Evolutionary conservation across 495 filamentous ascomycete genomes (phyloP).

Genomic region (Astrocystis sublimbata): DNA sequence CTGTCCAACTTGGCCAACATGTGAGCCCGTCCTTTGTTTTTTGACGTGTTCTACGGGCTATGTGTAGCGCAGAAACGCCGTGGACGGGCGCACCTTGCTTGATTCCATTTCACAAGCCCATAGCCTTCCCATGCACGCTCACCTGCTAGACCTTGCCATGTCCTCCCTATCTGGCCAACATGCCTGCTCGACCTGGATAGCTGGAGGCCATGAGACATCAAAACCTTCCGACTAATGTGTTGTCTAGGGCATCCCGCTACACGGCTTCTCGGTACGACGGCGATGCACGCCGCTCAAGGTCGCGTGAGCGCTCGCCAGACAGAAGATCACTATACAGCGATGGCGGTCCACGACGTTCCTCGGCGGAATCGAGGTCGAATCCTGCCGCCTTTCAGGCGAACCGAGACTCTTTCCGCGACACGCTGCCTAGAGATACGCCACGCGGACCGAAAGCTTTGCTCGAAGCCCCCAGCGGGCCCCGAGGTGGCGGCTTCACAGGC

Average conservation of each 20-base stretch:
- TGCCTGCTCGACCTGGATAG: not conserved
- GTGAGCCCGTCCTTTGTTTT: slow-evolving; percentile 2
- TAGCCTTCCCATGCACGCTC: not conserved
- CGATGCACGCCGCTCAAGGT: slow-evolving; percentile 51
- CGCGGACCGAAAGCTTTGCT: slow-evolving; percentile 70
- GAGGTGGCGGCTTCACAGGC: slow-evolving; percentile 49
- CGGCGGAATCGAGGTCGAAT: slow-evolving; percentile 51
- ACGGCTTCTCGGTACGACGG: slow-evolving; percentile 46
- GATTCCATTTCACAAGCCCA: not conserved
- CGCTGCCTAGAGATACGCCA: slow-evolving; percentile 55
- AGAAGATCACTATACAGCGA: slow-evolving; percentile 50
- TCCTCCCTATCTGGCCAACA: not conserved
- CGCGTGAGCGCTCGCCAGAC: slow-evolving; percentile 63
- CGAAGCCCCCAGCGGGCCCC: slow-evolving; percentile 62
- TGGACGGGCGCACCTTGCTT: not conserved
- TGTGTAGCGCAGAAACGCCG: not conserved
- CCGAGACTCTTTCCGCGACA: slow-evolving; percentile 51
- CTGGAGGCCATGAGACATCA: not conserved
- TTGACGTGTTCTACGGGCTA: not conserved
- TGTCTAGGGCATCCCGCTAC: slow-evolving; percentile 46
- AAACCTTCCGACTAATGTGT: not conserved
- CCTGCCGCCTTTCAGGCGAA: slow-evolving; percentile 47
- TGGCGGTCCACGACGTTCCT: slow-evolving; percentile 48
- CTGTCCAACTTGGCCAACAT: not conserved
- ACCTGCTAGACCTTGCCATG: not conserved